phyloP scores from a whole-genome alignment of 2,329 filamentous ascomycete species.

The Xylariaceae sp. region DNA sequence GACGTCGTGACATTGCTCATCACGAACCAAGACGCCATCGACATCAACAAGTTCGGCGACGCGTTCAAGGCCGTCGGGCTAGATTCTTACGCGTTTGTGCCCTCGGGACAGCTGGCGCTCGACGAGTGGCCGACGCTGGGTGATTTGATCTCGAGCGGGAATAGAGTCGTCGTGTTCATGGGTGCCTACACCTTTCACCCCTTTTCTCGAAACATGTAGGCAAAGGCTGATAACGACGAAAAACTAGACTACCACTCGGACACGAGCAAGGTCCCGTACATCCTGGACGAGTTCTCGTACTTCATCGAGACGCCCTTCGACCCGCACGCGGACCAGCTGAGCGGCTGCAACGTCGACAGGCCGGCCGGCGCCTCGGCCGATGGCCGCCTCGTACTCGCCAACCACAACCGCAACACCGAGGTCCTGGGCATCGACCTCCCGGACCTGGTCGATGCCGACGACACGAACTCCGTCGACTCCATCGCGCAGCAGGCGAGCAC shows the following conservation, averaged over 20 bases:
- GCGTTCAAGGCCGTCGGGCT: constrained; percentile 53
- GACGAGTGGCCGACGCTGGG: constrained; percentile 65
- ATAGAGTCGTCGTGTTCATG: constrained; percentile 66
- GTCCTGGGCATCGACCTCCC: constrained; percentile 35
- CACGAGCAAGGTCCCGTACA: constrained; percentile 49
- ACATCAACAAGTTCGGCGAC: constrained; percentile 48
- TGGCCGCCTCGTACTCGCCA: constrained; percentile 41
- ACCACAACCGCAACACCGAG: constrained; percentile 35
- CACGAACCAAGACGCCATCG: constrained; percentile 56
- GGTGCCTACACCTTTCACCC: constrained; percentile 35
- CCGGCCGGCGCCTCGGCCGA: constrained; percentile 40
- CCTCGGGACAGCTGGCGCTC: constrained; percentile 36
- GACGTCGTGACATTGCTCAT: constrained; percentile 60
- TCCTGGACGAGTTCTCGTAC: constrained; percentile 58
- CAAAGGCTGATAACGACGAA: constrained; percentile 14
- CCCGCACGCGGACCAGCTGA: constrained; percentile 52
- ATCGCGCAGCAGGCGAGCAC: constrained; percentile 36
- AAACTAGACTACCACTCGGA: constrained; percentile 55
- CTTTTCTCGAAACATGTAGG: background rate
- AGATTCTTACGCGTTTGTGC: constrained; percentile 50
- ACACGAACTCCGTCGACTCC: constrained; percentile 44
- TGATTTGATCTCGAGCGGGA: constrained; percentile 55
- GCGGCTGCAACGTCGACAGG: constrained; percentile 60
- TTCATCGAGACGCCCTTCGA: constrained; percentile 71
- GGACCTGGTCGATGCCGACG: constrained; percentile 28